phyloP scores from a whole-genome alignment of 352 stramenopile species.

The Peronospora farinosa region DNA sequence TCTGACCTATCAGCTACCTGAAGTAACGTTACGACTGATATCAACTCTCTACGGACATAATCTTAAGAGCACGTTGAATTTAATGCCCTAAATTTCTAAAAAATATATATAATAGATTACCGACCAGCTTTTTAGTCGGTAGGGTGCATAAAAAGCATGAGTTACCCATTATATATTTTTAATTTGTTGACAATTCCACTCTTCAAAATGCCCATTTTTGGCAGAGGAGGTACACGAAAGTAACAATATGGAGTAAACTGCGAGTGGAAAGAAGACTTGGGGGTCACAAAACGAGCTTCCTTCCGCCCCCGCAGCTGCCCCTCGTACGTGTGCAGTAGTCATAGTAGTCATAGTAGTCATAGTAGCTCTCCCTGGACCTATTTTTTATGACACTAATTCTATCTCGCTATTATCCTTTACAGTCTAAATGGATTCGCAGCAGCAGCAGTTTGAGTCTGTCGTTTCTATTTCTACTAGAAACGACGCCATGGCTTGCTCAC shows the following conservation, averaged over 20 bases:
- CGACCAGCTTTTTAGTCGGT: too few species aligned
- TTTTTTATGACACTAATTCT: slow-evolving; percentile 5
- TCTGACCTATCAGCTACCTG: too few species aligned
- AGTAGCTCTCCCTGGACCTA: background rate
- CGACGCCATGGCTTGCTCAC: slow-evolving; percentile 5
- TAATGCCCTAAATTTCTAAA: too few species aligned
- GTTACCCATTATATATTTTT: background rate
- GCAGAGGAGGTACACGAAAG: slow-evolving; percentile 2
- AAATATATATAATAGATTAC: too few species aligned
- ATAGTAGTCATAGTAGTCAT: background rate
- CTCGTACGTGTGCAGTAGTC: slow-evolving; percentile 6
- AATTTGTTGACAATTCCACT: background rate
- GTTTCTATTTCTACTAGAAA: slow-evolving; percentile 7
- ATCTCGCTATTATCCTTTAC: slow-evolving; percentile 3
- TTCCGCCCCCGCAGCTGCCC: slow-evolving; percentile 27
- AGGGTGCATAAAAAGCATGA: too few species aligned
- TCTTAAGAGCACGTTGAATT: too few species aligned
- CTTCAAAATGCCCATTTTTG: background rate
- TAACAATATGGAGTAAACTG: slow-evolving; percentile 19
- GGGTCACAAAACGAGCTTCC: slow-evolving; percentile 17
- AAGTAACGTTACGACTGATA: too few species aligned
- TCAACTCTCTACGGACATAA: too few species aligned
- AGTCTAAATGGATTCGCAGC: slow-evolving; percentile 19
- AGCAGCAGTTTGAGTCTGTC: slow-evolving; percentile 19
- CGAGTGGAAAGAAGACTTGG: background rate